Conservation (phyloP, 352 stramenopile genomes). For the Phytophthora palmivora region DNA sequence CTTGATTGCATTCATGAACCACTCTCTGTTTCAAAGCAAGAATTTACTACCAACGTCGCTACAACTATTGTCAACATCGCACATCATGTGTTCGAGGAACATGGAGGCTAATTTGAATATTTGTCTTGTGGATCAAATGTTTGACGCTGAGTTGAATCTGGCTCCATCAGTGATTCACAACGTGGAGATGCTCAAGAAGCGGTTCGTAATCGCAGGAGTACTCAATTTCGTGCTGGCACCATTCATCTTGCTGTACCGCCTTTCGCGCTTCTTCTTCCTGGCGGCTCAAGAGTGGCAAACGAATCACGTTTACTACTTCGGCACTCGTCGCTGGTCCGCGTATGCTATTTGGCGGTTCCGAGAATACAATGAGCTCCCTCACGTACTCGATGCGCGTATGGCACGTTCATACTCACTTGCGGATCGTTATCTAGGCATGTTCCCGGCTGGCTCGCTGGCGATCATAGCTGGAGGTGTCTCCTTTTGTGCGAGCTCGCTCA, state of each 20-base stretch:
- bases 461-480: slow-evolving; percentile 93
- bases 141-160: slow-evolving; percentile 83
- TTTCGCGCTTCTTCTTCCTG: slow-evolving; percentile 97
- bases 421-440: slow-evolving; percentile 95
- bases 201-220: slow-evolving; percentile 94
- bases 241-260: slow-evolving; percentile 98
- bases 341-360: slow-evolving; percentile 93
- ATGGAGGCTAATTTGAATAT: slow-evolving; percentile 96
- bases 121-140: slow-evolving; percentile 97
- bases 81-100: slow-evolving; percentile 89
- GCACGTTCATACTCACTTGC: slow-evolving; percentile 92
- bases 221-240: slow-evolving; percentile 96
- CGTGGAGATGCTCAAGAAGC: slow-evolving; percentile 90
- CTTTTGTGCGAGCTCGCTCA: slow-evolving; percentile 96
- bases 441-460: slow-evolving; percentile 89
- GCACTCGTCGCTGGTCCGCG: slow-evolving; percentile 93
- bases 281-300: slow-evolving; percentile 97
- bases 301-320: slow-evolving; percentile 93
- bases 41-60: slow-evolving; percentile 74
- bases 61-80: slow-evolving; percentile 76
- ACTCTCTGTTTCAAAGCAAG: slow-evolving; percentile 92
- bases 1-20: slow-evolving; percentile 98
- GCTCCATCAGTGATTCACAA: slow-evolving; percentile 93
- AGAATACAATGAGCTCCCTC: slow-evolving; percentile 99
- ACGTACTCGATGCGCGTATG: slow-evolving; percentile 95